Base-by-base conservation (phyloP, 352 stramenopile genomes). In the Phytopythium sindhum region DNA sequence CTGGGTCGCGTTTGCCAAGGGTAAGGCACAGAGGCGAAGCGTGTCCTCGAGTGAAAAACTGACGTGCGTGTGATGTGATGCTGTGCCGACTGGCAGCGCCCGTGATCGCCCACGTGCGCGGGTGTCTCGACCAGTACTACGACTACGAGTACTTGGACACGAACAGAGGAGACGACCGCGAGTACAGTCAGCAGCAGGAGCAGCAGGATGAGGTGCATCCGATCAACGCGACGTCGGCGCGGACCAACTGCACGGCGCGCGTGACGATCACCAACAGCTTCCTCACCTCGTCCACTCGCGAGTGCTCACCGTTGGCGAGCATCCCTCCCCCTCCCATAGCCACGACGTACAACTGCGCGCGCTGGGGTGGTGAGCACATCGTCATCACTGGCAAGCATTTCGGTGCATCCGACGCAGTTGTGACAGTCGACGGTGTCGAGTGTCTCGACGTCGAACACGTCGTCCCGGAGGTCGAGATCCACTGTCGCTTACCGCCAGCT, bases 71-170 rank as follows among this genome's bases (percentile, higher is more conserved):
- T n/a, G n/a, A n/a, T n/a, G n/a, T n/a, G 39, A 4, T 6, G 26
- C 6, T 9, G 28, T 57, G 7, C 33, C 14, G 9, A 21, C n/a
- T 56, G 10, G 29, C 42, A 83, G 83, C 85, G 4, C 83, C 83
- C 21, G 68, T 89, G 11, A 74, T 92, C 55, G 82, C 76, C 21
- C 87, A 90, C 66, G 81, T 94, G n/a, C 81, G 80, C 5, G 85
- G 83, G 2, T 94, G 85, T 53, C 88, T 94, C 52, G 83, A 94
- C 64, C 77, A 81, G 28, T 94, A 89, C 63, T 91, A 78, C 47
- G 70, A 73, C 60, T 37, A 69, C 19, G 44, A 68, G 9, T 54
- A 68, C 28, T 21, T 57, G 21, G 50, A 60, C 37, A 52, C 48
- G 17, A 57, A 37, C 45, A 60, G 53, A 9, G 57, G 55, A 14